Percentiles rank a stretch among this genome's conserved stretches.
These are phyloP conservation scores for Rhodotorula sp. DNA, from an alignment of 1,284 basidiomycete species.

Conservation along the genomic window DNA sequence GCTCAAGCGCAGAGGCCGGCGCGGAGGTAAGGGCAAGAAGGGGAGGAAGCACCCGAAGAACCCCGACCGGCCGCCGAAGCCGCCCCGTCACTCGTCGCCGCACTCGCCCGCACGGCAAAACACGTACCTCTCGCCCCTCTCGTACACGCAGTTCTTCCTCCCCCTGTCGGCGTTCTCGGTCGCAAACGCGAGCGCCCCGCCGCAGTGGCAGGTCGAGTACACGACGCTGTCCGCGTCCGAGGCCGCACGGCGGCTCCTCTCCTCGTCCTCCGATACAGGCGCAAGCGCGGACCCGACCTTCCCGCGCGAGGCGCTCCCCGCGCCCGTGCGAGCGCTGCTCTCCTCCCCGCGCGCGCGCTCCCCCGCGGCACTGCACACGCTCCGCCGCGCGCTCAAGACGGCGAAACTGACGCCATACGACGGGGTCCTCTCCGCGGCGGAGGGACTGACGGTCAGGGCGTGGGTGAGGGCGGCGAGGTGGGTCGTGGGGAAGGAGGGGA, in stretches of 20 bases:
- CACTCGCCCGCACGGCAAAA: slow-evolving; percentile 71
- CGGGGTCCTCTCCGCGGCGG: slow-evolving; percentile 51
- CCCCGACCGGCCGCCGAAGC: slow-evolving; percentile 43
- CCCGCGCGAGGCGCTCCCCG: not conserved
- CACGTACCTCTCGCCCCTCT: slow-evolving; percentile 69
- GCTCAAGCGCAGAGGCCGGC: slow-evolving; percentile 47
- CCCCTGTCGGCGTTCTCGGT: slow-evolving; percentile 54
- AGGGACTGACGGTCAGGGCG: slow-evolving; percentile 73
- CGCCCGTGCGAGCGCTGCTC: not conserved
- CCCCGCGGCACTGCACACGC: not conserved
- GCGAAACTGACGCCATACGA: slow-evolving; percentile 61
- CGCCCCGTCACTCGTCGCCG: slow-evolving; percentile 2
- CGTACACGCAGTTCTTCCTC: slow-evolving; percentile 80
- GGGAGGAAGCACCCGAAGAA: slow-evolving; percentile 57
- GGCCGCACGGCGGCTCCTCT: not conserved
- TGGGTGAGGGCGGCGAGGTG: slow-evolving; percentile 71
- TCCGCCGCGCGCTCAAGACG: slow-evolving; percentile 9
- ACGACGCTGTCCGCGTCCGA: slow-evolving; percentile 61
- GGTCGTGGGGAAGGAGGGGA: slow-evolving; percentile 57
- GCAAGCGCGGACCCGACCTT: not conserved
- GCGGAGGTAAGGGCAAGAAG: slow-evolving; percentile 37
- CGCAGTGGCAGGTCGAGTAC: slow-evolving; percentile 76
- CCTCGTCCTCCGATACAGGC: not conserved
- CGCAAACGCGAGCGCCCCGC: slow-evolving; percentile 58
- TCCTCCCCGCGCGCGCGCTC: not conserved